These are phyloP conservation scores for Teunomyces stri DNA, from an alignment of 805 yeast species.

Conservation along the genomic window DNA sequence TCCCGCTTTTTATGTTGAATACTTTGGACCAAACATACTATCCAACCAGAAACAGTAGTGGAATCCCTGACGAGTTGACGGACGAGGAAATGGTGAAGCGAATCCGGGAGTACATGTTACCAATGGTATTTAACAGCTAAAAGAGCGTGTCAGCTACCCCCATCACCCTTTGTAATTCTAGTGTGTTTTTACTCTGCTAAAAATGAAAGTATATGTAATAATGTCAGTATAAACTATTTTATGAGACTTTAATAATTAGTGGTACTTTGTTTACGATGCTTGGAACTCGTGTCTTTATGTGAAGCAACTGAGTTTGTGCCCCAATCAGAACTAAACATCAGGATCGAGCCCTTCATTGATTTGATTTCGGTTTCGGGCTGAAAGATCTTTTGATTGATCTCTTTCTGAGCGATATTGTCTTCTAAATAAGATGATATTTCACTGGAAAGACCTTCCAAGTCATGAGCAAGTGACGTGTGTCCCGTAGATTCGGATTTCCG, in stretches of 20 bases:
- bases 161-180: not conserved
- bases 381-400: not conserved
- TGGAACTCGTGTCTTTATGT: not conserved
- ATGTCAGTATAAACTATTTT: not conserved
- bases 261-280: not conserved
- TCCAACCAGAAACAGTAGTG: slow-evolving; percentile 17
- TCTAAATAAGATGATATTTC: slow-evolving; percentile 20
- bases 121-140: slow-evolving; percentile 26
- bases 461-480: slow-evolving; percentile 25
- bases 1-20: slow-evolving; percentile 35
- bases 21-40: slow-evolving; percentile 31
- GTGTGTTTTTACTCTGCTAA: slow-evolving; percentile 3
- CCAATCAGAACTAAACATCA: slow-evolving; percentile 7
- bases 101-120: slow-evolving; percentile 33
- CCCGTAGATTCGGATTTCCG: slow-evolving; percentile 24
- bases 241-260: too few species aligned
- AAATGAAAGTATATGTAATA: slow-evolving; percentile 4
- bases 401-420: not conserved
- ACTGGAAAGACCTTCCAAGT: slow-evolving; percentile 27
- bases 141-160: not conserved
- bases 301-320: not conserved
- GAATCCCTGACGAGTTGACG: slow-evolving; percentile 15
- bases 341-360: slow-evolving; percentile 23
- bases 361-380: slow-evolving; percentile 14
- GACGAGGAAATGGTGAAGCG: slow-evolving; percentile 32